These are phyloP conservation scores for Rhododendron ovatum DNA, from an alignment of 148 eudicot genomes.

Conservation along the genomic window DNA sequence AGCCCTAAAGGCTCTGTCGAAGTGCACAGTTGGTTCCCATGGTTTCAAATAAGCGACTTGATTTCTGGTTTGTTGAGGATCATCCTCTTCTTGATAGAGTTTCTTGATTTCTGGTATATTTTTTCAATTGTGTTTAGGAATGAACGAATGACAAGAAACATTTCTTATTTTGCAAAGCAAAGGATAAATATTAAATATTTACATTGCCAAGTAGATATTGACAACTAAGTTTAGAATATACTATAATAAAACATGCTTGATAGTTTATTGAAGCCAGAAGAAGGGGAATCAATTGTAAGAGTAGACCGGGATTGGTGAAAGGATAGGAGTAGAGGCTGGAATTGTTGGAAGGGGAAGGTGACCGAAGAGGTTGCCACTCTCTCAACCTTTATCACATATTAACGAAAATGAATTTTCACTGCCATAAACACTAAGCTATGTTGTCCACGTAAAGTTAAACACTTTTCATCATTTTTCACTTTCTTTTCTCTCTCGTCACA, in stretches of 20 bases:
- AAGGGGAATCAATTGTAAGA: neutral
- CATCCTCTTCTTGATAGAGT: neutral
- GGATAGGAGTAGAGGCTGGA: neutral
- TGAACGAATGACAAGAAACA: neutral
- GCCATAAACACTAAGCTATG: too few species aligned
- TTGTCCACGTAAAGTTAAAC: too few species aligned
- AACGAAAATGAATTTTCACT: too few species aligned
- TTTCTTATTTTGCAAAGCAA: neutral
- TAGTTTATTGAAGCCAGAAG: neutral
- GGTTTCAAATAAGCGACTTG: neutral
- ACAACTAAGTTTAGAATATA: too few species aligned
- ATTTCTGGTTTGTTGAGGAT: constrained; percentile 1
- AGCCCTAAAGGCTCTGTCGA: neutral
- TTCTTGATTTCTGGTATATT: neutral
- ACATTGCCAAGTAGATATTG: too few species aligned
- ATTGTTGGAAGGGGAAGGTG: too few species aligned
- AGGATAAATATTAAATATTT: neutral
- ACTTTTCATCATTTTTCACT: too few species aligned
- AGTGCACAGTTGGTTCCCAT: neutral
- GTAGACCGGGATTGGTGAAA: neutral
- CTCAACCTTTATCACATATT: neutral
- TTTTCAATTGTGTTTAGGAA: neutral
- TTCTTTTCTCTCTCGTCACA: too few species aligned
- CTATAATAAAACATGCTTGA: neutral
- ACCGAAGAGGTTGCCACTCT: neutral